phyloP scores from a whole-genome alignment of 139 green algal genomes.

The Gonium pectorale region DNA sequence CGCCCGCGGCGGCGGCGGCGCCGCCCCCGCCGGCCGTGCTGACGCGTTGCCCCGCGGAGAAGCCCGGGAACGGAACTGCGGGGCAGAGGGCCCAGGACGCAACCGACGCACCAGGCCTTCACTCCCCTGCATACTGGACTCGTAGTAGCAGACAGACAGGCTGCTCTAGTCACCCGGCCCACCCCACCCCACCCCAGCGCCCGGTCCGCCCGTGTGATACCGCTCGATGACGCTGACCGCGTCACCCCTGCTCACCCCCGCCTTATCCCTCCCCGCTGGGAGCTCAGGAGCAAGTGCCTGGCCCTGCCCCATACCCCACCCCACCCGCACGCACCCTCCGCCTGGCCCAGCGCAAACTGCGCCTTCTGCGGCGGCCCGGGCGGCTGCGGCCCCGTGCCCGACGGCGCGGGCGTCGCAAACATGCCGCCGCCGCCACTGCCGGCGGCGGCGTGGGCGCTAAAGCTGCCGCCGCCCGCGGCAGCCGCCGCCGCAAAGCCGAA shows the following conservation, averaged over 20 bases:
- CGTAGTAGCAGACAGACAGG: too few relatives aligned
- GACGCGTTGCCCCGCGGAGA: not conserved
- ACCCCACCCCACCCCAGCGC: too few relatives aligned
- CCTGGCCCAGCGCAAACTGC: not conserved
- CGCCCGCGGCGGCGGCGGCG: not conserved
- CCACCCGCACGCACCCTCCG: not conserved
- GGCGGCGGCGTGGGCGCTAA: slow-evolving; percentile 7
- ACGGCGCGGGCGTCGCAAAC: slow-evolving; percentile 56
- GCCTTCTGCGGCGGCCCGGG: slow-evolving; percentile 46
- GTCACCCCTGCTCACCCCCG: too few relatives aligned
- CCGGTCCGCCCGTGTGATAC: too few relatives aligned
- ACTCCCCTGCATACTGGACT: too few relatives aligned
- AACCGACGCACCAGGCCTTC: too few relatives aligned
- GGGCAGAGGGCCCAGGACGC: too few relatives aligned
- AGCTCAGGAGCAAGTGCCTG: too few relatives aligned
- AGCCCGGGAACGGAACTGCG: slow-evolving; percentile 35
- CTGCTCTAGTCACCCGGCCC: too few relatives aligned
- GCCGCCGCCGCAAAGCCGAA: slow-evolving; percentile 8
- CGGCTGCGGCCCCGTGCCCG: slow-evolving; percentile 28
- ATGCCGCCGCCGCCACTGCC: slow-evolving; percentile 6
- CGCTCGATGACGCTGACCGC: too few relatives aligned
- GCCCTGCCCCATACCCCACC: too few relatives aligned
- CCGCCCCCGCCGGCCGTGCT: not conserved
- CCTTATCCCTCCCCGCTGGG: too few relatives aligned
- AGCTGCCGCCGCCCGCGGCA: not conserved